Evolutionary conservation across 2,329 filamentous ascomycete species (phyloP), one percentile per base, ranked within the genome.

Genomic region (Colletotrichum sp.): DNA sequence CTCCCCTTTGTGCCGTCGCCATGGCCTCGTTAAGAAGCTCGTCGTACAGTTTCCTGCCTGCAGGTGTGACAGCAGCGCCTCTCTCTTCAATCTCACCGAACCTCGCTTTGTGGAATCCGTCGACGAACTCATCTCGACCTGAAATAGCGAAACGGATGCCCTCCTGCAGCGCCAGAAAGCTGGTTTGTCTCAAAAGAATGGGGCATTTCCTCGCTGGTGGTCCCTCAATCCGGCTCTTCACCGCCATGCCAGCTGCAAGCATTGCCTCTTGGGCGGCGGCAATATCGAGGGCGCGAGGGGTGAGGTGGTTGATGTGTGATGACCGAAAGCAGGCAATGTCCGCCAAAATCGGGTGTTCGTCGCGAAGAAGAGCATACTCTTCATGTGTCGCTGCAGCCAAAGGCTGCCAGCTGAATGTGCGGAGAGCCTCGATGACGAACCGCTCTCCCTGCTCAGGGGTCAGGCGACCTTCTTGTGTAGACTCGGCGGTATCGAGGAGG

Each of bases 21-120:
- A 87, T 81, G 4, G 81, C 80, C 59, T 79, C 77, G 1, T 77
- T 75, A 9, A 90, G 79, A n/a, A 89, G 79, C 65, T 80, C 74
- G 75, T 90, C 89, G 32, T 90, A 90, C 2, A 89, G 75, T 4
- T 79, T 77, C 2, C 89, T 82, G 0, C 89, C 89, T 4, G 83
- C 81, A 0, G 79, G 81, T 0, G 89, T 90, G 9, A 90, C 81
- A 0, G 89, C 89, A 6, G 86, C 87, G 0, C 89, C 89, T 4
- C 89, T 84, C 78, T 91, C 86, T 77, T 91, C 89, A 9, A 90
- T 86, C 78, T 91, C 89, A 0, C 89, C 89, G 39, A 90, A 90
- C 0, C 89, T 83, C 1, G 89, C 88, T 7, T 83, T 87, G 68
- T 91, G 89, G 0, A 82, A 84, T 3, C 86, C 86, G 3, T 80